A percentile compares a stretch with the other conserved stretches of the same genome.
Evolutionary conservation across 495 filamentous ascomycete species (phyloP).

Genomic region (Glonium stellatum): DNA sequence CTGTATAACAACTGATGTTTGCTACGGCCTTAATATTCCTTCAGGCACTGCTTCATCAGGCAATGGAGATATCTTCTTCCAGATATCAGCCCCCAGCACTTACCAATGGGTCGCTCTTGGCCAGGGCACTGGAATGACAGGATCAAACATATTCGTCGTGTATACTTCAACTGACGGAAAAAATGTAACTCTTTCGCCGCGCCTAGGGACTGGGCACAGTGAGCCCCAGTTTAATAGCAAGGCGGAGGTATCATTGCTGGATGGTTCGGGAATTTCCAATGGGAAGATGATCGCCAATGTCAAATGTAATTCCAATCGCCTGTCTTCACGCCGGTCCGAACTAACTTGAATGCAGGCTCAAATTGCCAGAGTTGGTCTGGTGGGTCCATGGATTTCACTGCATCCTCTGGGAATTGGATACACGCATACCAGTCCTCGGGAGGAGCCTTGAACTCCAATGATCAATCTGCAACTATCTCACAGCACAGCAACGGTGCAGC

Average conservation of each 20-base stretch:
- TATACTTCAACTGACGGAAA: constrained; percentile 32
- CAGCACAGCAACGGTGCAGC: constrained; percentile 49
- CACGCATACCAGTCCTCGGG: constrained; percentile 54
- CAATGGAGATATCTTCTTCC: constrained; percentile 39
- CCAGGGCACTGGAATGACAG: constrained; percentile 34
- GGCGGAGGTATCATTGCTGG: constrained; percentile 33
- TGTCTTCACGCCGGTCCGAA: neutral
- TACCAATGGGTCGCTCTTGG: constrained; percentile 37
- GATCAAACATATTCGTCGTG: constrained; percentile 38
- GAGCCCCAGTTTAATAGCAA: constrained; percentile 27
- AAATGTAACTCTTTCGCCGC: constrained; percentile 38
- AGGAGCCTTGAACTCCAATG: constrained; percentile 48
- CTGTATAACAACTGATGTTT: constrained; percentile 28
- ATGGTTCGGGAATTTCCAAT: constrained; percentile 33
- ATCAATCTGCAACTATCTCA: constrained; percentile 42
- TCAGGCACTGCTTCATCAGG: constrained; percentile 30
- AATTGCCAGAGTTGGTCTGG: constrained; percentile 53
- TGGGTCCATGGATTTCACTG: constrained; percentile 42
- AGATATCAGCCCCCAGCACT: constrained; percentile 33
- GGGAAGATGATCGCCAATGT: constrained; percentile 39
- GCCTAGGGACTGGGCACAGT: constrained; percentile 24
- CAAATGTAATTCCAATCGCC: constrained; percentile 26
- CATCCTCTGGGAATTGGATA: constrained; percentile 53
- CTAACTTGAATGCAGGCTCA: constrained; percentile 35
- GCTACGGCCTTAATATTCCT: constrained; percentile 37